Evolutionary conservation across 345 rosid genomes (phyloP).

Genomic region (Rhodamnia rubescens): DNA sequence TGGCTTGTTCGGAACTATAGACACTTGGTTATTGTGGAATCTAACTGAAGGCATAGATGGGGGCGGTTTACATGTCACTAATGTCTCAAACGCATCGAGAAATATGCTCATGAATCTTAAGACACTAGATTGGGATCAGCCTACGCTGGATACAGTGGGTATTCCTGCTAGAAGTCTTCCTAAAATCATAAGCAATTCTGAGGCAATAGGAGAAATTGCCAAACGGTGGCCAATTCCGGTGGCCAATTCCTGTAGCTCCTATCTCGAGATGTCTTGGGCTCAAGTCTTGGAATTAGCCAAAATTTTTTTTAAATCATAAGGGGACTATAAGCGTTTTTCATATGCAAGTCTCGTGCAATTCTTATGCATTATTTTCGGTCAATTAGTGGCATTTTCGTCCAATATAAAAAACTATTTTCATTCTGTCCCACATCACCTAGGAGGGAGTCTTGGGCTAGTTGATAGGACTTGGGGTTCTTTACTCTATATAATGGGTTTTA

Average conservation of each 20-base stretch:
- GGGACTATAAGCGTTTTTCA: too few relatives aligned
- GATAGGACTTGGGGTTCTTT: too few relatives aligned
- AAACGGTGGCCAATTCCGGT: slow-evolving; percentile 87
- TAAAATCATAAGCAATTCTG: slow-evolving; percentile 60
- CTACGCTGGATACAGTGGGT: slow-evolving; percentile 35
- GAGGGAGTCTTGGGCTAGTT: too few relatives aligned
- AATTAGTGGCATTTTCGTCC: too few relatives aligned
- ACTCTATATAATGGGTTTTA: too few relatives aligned
- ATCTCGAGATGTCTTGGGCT: slow-evolving; percentile 84
- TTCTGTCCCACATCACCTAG: too few relatives aligned
- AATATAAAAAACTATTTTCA: too few relatives aligned
- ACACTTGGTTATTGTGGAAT: slow-evolving; percentile 92
- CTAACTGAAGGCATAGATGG: slow-evolving; percentile 65
- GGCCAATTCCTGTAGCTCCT: slow-evolving; percentile 72
- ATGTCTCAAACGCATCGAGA: slow-evolving; percentile 84
- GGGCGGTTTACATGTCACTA: slow-evolving; percentile 82
- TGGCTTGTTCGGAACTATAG: slow-evolving; percentile 80
- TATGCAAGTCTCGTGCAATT: too few relatives aligned
- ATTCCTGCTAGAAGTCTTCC: slow-evolving; percentile 24
- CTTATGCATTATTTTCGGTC: too few relatives aligned
- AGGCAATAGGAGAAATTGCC: slow-evolving; percentile 59
- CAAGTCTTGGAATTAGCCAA: too few relatives aligned
- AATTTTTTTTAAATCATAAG: too few relatives aligned
- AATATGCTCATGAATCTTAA: slow-evolving; percentile 89
- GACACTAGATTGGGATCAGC: slow-evolving; percentile 64